A percentile compares a stretch with the other conserved stretches of the same genome.
These are phyloP conservation scores for Fusarium pseudocircinatum DNA, from an alignment of 2,329 filamentous ascomycete species.

Conservation along the genomic window DNA sequence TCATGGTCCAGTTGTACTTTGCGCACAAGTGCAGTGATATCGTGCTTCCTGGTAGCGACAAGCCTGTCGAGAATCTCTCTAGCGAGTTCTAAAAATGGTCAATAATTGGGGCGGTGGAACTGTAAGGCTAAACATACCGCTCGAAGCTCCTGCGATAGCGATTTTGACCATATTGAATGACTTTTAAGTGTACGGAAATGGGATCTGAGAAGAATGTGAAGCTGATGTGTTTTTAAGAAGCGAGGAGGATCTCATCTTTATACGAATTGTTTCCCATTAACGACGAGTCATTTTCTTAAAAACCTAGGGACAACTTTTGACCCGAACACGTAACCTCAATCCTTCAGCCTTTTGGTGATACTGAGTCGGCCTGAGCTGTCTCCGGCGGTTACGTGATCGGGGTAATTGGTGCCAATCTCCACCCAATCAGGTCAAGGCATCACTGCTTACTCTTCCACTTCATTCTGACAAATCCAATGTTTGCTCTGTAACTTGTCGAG, in stretches of 20 bases:
- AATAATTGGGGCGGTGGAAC: accelerated
- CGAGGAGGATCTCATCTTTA: neutral
- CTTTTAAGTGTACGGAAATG: accelerated
- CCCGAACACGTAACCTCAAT: neutral
- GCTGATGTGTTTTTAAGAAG: accelerated
- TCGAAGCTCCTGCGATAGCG: neutral
- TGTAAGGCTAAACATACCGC: neutral
- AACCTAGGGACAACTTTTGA: accelerated
- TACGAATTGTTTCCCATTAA: accelerated
- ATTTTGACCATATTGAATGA: neutral
- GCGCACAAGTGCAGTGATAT: neutral
- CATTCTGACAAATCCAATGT: constrained; percentile 1
- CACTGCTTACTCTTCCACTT: neutral
- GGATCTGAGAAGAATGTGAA: accelerated
- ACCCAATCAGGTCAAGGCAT: neutral
- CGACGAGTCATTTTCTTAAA: accelerated
- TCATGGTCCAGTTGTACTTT: accelerated
- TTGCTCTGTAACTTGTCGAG: accelerated
- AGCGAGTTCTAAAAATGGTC: neutral
- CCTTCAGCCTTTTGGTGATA: accelerated
- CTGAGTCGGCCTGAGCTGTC: neutral
- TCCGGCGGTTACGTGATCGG: constrained; percentile 19
- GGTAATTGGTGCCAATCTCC: neutral
- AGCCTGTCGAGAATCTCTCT: constrained; percentile 5
- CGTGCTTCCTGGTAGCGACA: neutral